Evolutionary conservation across 2,329 filamentous ascomycete genomes (phyloP), one percentile per base, ranked within the genome.

Genomic region (Apiospora phragmitis): DNA sequence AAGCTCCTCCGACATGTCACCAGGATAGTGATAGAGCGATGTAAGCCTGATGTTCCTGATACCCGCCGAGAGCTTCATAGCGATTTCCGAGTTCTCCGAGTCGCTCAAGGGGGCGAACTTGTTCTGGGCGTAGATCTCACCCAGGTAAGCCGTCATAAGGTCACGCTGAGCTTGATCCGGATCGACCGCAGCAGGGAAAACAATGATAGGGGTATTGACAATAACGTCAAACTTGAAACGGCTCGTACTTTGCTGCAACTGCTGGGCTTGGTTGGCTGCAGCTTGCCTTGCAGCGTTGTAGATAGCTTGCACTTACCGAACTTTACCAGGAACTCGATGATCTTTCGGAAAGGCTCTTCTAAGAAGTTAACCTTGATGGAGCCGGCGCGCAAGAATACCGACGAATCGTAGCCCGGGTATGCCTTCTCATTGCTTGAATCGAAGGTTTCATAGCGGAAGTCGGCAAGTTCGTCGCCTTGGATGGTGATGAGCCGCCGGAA

Each of bases 221-320:
- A 97, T 87, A 26, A 99, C 89, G 77, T 99, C 96, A 70, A 98
- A 98, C 79, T 97, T 95, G 84, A 98, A 93, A 73, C 94, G 94
- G 77, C 91, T 94, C 0, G 93, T 93, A 77, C 91, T 95, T 77
- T 98, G 92, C 78, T 98, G 96, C 7, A 99, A 89, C 78, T 98
- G 95, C 71, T 90, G 97, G 12, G 96, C 97, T 80, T 98, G 95
- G 72, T 93, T 95, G 49, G 96, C 94, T 3, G 97, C 96, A 49
- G 95, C 97, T 81, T 97, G 94, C 43, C 97, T 90, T 16, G 97
- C 96, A 55, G 96, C 95, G 78, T 99, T 99, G 85, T 97, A 99
- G 69, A 99, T 93, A 29, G 96, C 95, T 81, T 99, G 96, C 96
- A 99, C 82, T 97, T 97, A 72, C 97, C 96, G 80, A 99, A 99